Percentiles rank a stretch among this genome's conserved stretches.
phyloP scores from a whole-genome alignment of 768 basidiomycete genomes.

The Cystobasidium ongulense region DNA sequence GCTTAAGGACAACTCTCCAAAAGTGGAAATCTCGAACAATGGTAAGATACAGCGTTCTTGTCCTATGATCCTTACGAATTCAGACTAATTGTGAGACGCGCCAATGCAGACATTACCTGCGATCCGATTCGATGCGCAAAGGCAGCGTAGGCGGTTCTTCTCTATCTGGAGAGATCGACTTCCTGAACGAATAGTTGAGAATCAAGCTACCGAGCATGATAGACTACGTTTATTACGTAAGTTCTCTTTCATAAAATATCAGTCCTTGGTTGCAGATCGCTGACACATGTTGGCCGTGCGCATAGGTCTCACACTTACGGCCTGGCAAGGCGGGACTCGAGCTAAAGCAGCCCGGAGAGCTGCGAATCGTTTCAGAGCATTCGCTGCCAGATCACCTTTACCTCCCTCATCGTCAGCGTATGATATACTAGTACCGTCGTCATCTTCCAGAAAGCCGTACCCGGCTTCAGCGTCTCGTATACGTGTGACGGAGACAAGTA shows the following conservation, averaged over 20 bases:
- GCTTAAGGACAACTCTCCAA: neutral
- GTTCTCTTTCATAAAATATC: neutral
- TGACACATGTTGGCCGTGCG: neutral
- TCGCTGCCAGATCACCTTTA: neutral
- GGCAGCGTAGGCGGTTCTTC: neutral
- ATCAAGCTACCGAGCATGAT: constrained; percentile 14
- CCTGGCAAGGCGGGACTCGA: constrained; percentile 1
- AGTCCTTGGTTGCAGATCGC: neutral
- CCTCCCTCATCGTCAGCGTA: neutral
- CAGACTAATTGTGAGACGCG: no score
- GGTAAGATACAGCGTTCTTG: neutral
- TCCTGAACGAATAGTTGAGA: neutral
- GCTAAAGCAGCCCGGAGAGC: constrained; percentile 4
- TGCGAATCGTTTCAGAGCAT: constrained; percentile 5
- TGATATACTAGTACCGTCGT: neutral
- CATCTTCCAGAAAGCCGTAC: neutral
- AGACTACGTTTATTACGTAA: constrained; percentile 10
- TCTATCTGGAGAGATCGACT: constrained; percentile 7
- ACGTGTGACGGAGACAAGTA: neutral
- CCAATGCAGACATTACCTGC: constrained; percentile 24
- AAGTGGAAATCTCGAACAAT: constrained; percentile 20
- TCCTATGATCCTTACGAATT: neutral
- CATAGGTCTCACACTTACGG: constrained; percentile 4
- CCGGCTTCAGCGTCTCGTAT: neutral
- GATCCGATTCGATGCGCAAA: constrained; percentile 6